Evolutionary conservation across 2,329 filamentous ascomycete genomes (phyloP).

Genomic region (Ceratocystis huliohia): DNA sequence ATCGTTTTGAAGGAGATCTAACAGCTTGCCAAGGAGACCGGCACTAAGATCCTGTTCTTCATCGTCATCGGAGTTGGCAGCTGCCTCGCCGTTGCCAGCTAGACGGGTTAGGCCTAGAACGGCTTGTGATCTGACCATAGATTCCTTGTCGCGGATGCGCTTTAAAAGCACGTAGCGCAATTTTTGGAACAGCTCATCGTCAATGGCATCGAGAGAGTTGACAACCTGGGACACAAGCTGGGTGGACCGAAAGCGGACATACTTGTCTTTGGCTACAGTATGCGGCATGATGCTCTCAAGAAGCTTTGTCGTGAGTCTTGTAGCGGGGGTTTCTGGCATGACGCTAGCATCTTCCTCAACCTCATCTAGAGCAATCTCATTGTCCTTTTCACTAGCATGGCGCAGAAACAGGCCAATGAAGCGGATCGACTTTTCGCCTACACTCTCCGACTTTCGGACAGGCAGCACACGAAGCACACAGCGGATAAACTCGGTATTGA

Average conservation of each 20-base stretch:
- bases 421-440: conserved; percentile 71
- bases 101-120: conserved; percentile 79
- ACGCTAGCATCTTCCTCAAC: conserved; percentile 56
- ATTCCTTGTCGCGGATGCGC: conserved; percentile 84
- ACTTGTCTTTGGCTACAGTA: conserved; percentile 81
- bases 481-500: conserved; percentile 73
- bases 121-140: conserved; percentile 82
- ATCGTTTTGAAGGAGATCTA: conserved; percentile 85
- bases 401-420: conserved; percentile 82
- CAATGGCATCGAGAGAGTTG: conserved; percentile 82
- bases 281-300: conserved; percentile 62
- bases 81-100: conserved; percentile 63
- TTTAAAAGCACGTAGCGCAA: conserved; percentile 68
- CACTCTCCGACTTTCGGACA: conserved; percentile 82
- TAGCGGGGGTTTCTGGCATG: conserved; percentile 72
- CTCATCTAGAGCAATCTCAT: conserved; percentile 50
- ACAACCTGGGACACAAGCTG: conserved; percentile 85
- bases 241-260: conserved; percentile 75
- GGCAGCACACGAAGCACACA: conserved; percentile 72
- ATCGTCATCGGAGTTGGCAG: conserved; percentile 56
- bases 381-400: conserved; percentile 57
- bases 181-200: conserved; percentile 79
- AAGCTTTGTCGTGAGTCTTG: conserved; percentile 61
- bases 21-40: conserved; percentile 66
- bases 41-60: conserved; percentile 52